Conservation (phyloP, 208 protist genomes). For the Crithidia bombi region DNA sequence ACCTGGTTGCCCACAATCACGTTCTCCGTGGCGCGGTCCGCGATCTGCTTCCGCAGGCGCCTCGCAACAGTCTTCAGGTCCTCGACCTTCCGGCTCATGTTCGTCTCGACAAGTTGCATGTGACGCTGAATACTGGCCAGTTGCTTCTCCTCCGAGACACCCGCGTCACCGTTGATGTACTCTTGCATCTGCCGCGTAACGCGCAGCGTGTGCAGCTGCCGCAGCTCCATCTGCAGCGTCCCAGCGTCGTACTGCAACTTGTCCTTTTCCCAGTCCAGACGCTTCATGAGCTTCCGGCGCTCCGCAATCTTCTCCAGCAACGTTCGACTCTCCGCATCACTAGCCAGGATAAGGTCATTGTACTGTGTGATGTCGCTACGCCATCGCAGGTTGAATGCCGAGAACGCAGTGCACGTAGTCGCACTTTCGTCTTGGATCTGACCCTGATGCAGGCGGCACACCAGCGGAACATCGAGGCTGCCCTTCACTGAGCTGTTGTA, state of each 20-base stretch:
- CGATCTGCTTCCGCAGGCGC: slow-evolving; percentile 69
- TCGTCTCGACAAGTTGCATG: slow-evolving; percentile 69
- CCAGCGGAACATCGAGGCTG: slow-evolving; percentile 67
- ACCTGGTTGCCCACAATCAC: slow-evolving; percentile 47
- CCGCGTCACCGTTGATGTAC: slow-evolving; percentile 83
- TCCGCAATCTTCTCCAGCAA: slow-evolving; percentile 84
- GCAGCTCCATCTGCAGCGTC: slow-evolving; percentile 88
- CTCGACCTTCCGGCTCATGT: slow-evolving; percentile 80
- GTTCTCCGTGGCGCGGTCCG: slow-evolving; percentile 83
- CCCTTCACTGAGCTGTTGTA: slow-evolving; percentile 34
- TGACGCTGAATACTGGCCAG: slow-evolving; percentile 73
- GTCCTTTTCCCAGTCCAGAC: slow-evolving; percentile 74
- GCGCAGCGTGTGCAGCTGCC: slow-evolving; percentile 93
- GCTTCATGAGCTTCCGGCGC: slow-evolving; percentile 80
- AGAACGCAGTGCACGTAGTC: slow-evolving; percentile 82
- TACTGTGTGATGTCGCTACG: slow-evolving; percentile 64
- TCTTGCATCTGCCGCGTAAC: slow-evolving; percentile 96
- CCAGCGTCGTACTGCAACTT: slow-evolving; percentile 76
- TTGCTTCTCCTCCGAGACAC: slow-evolving; percentile 62
- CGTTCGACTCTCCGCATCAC: slow-evolving; percentile 72
- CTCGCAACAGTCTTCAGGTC: slow-evolving; percentile 62
- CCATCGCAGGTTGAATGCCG: slow-evolving; percentile 77
- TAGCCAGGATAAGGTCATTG: slow-evolving; percentile 84
- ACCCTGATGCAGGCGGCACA: slow-evolving; percentile 89
- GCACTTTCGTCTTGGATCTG: slow-evolving; percentile 93